These are phyloP conservation scores for Trametes sanguinea DNA, from an alignment of 768 basidiomycete species.

Conservation along the genomic window DNA sequence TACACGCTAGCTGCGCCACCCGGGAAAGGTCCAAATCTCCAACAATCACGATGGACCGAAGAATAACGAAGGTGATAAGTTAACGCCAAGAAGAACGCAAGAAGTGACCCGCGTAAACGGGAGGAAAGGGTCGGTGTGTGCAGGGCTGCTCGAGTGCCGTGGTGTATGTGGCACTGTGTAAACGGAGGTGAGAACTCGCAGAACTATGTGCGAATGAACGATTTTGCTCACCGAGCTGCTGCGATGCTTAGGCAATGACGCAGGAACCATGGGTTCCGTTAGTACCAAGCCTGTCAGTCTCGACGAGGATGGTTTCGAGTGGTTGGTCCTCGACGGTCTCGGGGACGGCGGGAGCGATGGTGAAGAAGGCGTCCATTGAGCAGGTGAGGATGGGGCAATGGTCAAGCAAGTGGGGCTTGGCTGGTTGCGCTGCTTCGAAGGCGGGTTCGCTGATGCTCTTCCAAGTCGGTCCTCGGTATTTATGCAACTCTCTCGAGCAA, in stretches of 20 bases:
- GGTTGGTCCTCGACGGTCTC: conserved; percentile 2
- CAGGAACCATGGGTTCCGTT: neutral
- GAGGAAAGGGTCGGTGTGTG: neutral
- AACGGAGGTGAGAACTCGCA: neutral
- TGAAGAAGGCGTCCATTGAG: conserved; percentile 25
- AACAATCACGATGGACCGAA: neutral
- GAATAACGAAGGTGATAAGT: conserved; percentile 5
- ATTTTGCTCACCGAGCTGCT: neutral
- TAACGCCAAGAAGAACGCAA: neutral
- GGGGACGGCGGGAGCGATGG: conserved; percentile 20
- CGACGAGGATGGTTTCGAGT: conserved; percentile 15
- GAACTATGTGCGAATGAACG: neutral
- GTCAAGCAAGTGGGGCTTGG: conserved; percentile 16
- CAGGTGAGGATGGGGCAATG: neutral
- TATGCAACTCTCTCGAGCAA: neutral
- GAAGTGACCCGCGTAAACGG: neutral
- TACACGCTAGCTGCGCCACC: neutral
- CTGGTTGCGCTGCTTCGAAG: neutral
- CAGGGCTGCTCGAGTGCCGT: neutral
- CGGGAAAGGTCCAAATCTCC: neutral
- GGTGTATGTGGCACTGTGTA: neutral
- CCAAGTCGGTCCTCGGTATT: neutral
- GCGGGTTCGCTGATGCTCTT: neutral
- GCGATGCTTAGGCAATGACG: conserved; percentile 9
- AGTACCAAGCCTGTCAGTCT: conserved; percentile 5